A percentile compares a stretch with the other conserved stretches of the same genome.
Conservation (phyloP, 306 rosid species). For the Luffa acutangula region DNA sequence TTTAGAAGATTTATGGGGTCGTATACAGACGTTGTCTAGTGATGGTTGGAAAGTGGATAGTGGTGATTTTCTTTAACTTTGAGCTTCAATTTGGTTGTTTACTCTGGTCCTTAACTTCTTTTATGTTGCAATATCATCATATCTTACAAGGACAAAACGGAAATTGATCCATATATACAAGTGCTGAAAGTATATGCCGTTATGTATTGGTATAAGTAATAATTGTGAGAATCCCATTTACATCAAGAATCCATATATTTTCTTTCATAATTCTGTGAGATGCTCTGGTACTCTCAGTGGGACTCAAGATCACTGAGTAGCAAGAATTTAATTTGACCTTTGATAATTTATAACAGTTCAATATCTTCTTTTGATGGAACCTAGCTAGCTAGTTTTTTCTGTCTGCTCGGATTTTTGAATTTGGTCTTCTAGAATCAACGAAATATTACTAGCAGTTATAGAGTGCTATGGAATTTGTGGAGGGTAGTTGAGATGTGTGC, state of each 20-base stretch:
- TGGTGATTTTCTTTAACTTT: slow-evolving; percentile 39
- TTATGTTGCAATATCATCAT: background rate
- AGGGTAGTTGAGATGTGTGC: too few relatives aligned
- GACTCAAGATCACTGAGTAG: background rate
- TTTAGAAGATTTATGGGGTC: slow-evolving; percentile 91
- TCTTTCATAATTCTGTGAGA: background rate
- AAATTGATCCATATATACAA: background rate
- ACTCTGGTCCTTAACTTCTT: background rate
- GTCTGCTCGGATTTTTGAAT: background rate
- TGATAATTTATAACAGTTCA: background rate
- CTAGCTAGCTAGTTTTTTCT: background rate
- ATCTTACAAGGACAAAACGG: background rate
- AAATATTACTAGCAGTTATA: too few relatives aligned
- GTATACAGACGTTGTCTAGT: slow-evolving; percentile 50
- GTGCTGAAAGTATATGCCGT: background rate
- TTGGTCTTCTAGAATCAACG: too few relatives aligned
- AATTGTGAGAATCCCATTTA: background rate
- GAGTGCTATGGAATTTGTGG: too few relatives aligned
- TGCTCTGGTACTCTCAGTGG: background rate
- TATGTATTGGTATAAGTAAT: background rate
- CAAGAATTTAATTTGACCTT: background rate
- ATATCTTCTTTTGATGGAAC: background rate
- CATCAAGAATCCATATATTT: background rate
- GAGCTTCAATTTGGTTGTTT: background rate
- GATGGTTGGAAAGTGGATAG: slow-evolving; percentile 96